Conservation (phyloP, 176 grass and related monocot genomes). For the maize (Zea mays) region Zm-B73-REFERENCE-NAM-5.0 NC_050101.1:62136501-62137000, state of each 20-base stretch:
- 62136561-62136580: background rate
- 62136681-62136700: background rate
- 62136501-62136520: background rate
- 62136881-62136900: background rate
- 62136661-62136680: background rate
- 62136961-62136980: background rate
- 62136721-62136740: background rate
- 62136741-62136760: background rate
- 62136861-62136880: background rate
- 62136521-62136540: background rate
- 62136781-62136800: background rate
- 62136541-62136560: background rate
- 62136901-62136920: background rate
- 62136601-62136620: background rate
- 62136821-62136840: background rate
- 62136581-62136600: slow-evolving; percentile 16
- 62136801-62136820: background rate
- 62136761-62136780: background rate
- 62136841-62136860: background rate
- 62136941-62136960: background rate
- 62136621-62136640: background rate
- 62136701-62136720: background rate
- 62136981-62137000: background rate
- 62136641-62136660: background rate
- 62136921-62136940: background rate